Percentiles rank a stretch among this genome's conserved stretches.
Conservation (phyloP, 371 early-diverging fungal species). For the Pancytospora philotis region DNA sequence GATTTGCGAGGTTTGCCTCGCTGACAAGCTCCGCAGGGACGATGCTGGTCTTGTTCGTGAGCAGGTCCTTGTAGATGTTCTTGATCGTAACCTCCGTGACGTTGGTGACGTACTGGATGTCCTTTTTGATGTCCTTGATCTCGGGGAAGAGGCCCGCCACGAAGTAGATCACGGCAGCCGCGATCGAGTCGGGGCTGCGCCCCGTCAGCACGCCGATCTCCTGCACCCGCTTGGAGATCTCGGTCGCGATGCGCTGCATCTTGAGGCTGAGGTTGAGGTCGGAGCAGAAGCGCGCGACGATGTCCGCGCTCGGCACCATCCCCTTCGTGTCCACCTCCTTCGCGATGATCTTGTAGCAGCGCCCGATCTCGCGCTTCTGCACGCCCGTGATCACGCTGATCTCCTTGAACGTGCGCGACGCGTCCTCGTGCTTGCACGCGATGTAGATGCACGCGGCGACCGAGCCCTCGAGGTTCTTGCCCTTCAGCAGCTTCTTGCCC, state of each 20-base stretch:
- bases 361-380: conserved; percentile 59
- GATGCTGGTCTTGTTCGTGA: conserved; percentile 53
- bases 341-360: conserved; percentile 58
- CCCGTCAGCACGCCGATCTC: conserved; percentile 57
- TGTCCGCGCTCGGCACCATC: conserved; percentile 61
- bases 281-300: conserved; percentile 60
- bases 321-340: conserved; percentile 57
- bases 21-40: conserved; percentile 53
- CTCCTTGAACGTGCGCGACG: conserved; percentile 88
- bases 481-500: conserved; percentile 73
- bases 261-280: conserved; percentile 58
- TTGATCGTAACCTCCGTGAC: conserved; percentile 61
- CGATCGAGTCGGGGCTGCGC: conserved; percentile 60
- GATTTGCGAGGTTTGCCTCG: conserved; percentile 10
- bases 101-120: conserved; percentile 58
- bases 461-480: conserved; percentile 76
- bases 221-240: conserved; percentile 48
- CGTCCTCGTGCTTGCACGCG: conserved; percentile 79
- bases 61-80: conserved; percentile 60
- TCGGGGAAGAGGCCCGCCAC: conserved; percentile 56
- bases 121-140: conserved; percentile 53
- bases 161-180: conserved; percentile 61
- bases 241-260: conserved; percentile 54
- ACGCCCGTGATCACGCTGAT: conserved; percentile 82
- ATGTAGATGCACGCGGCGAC: conserved; percentile 90